These are phyloP conservation scores for Pythium insidiosum DNA, from an alignment of 352 stramenopile species.

Conservation along the genomic window DNA sequence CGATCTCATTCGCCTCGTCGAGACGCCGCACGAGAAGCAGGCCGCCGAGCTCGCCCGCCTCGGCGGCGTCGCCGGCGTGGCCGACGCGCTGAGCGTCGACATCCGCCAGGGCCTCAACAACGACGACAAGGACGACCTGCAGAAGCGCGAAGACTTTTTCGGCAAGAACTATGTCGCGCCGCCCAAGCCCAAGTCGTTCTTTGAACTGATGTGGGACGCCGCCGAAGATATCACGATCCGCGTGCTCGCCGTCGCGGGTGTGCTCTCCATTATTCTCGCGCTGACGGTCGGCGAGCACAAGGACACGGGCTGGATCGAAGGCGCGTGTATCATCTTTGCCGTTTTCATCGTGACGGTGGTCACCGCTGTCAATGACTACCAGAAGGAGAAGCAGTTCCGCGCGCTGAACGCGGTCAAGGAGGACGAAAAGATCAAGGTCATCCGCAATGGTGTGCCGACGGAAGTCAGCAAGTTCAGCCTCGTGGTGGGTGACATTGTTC, in stretches of 20 bases:
- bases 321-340: slow-evolving; percentile 77
- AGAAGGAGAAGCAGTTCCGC: slow-evolving; percentile 66
- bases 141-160: slow-evolving; percentile 7
- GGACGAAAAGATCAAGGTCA: slow-evolving; percentile 35
- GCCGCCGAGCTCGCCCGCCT: background rate
- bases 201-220: slow-evolving; percentile 44
- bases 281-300: slow-evolving; percentile 12
- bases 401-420: slow-evolving; percentile 64
- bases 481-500: slow-evolving; percentile 34
- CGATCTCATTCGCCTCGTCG: slow-evolving; percentile 3
- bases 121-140: slow-evolving; percentile 3
- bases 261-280: slow-evolving; percentile 49
- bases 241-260: slow-evolving; percentile 44
- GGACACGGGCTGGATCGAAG: slow-evolving; percentile 80
- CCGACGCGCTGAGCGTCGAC: slow-evolving; percentile 7
- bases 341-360: slow-evolving; percentile 84
- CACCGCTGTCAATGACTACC: slow-evolving; percentile 87
- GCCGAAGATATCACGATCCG: slow-evolving; percentile 59
- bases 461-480: slow-evolving; percentile 23
- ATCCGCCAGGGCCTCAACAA: slow-evolving; percentile 5
- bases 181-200: slow-evolving; percentile 6
- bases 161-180: slow-evolving; percentile 15
- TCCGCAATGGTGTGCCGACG: slow-evolving; percentile 17
- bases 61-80: slow-evolving; percentile 11
- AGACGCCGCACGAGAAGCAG: no score